phyloP scores from a whole-genome alignment of 805 yeast species.

The Starmera amethionina region DNA sequence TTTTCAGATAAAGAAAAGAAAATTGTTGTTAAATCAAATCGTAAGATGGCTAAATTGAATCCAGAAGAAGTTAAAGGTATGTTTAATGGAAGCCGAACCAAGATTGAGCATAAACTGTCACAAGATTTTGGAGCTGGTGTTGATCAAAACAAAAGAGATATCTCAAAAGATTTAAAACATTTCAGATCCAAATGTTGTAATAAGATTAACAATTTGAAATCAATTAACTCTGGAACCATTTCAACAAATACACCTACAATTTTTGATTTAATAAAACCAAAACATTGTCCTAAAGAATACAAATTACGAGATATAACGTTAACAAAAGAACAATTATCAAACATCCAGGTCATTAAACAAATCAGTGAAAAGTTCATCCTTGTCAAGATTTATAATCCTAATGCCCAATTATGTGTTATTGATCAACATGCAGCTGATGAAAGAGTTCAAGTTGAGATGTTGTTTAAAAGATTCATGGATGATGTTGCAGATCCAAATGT shows the following conservation, averaged over 20 bases:
- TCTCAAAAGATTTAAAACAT: too few relatives aligned
- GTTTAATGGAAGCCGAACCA: not conserved
- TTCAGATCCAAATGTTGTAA: not conserved
- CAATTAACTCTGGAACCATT: not conserved
- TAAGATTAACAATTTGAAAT: constrained; percentile 6
- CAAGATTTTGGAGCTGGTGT: not conserved
- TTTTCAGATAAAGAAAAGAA: not conserved
- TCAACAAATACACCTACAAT: too few relatives aligned
- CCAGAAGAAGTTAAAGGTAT: constrained; percentile 3
- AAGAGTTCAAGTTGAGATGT: constrained; percentile 48
- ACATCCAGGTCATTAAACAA: constrained; percentile 39
- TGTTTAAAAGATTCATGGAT: constrained; percentile 28
- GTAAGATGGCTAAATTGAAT: not conserved
- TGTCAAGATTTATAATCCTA: constrained; percentile 16
- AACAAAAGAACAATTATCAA: constrained; percentile 11
- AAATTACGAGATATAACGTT: constrained; percentile 2
- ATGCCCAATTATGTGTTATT: constrained; percentile 28
- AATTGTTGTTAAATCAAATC: constrained; percentile 1
- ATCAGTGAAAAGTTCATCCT: constrained; percentile 58
- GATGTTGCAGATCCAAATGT: constrained; percentile 16
- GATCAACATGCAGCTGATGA: constrained; percentile 91
- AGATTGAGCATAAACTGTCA: not conserved
- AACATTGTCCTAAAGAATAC: not conserved
- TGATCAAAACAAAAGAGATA: too few relatives aligned
- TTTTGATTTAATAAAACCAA: too few relatives aligned